Conservation (phyloP, 768 basidiomycete genomes). For the Russula abietina region DNA sequence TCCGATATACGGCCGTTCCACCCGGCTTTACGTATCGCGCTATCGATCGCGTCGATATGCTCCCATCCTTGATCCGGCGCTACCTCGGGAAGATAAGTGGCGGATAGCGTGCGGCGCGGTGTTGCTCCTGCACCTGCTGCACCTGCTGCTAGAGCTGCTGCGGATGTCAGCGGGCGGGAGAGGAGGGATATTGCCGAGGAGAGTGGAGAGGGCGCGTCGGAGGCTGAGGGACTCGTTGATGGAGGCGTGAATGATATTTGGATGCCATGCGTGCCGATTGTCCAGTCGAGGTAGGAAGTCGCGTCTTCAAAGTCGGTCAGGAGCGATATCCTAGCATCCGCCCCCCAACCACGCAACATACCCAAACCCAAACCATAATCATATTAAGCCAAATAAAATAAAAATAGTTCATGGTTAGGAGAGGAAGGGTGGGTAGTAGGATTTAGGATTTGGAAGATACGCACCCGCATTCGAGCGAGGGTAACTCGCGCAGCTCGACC, state of each 20-base stretch:
- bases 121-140: too few species aligned
- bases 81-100: constrained; percentile 92
- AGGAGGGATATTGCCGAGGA: constrained; percentile 61
- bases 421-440: not conserved
- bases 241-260: constrained; percentile 84
- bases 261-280: constrained; percentile 87
- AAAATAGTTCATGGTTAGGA: not conserved
- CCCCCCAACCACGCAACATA: not conserved
- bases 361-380: not conserved
- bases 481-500: constrained; percentile 72
- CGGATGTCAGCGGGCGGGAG: constrained; percentile 32
- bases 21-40: constrained; percentile 90
- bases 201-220: constrained; percentile 62
- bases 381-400: too few species aligned
- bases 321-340: constrained; percentile 68
- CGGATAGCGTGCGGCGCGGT: constrained; percentile 52
- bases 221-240: constrained; percentile 45
- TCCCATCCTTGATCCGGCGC: constrained; percentile 93
- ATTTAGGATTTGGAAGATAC: constrained; percentile 30
- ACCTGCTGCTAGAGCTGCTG: too few species aligned
- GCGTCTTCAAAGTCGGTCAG: constrained; percentile 91
- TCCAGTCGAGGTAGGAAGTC: constrained; percentile 86
- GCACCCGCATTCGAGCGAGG: constrained; percentile 81
- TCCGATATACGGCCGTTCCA: constrained; percentile 81
- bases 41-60: constrained; percentile 82